Evolutionary conservation across 2,329 filamentous ascomycete genomes (phyloP).

Genomic region (Diaporthe ampelina): DNA sequence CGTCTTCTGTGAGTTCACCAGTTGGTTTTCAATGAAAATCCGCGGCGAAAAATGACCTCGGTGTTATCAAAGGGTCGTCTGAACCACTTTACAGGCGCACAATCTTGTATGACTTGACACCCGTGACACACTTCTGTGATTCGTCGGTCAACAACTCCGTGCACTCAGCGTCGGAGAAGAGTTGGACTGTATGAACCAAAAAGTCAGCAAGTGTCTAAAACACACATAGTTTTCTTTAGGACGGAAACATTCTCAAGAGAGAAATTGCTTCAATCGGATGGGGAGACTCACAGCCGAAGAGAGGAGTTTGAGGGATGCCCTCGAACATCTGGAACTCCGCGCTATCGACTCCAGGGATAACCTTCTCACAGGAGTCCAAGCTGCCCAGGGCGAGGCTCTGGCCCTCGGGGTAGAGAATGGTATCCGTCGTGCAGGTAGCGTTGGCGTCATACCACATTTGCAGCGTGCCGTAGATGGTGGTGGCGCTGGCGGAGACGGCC

Average conservation of each 20-base stretch:
- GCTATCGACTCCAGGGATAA: not conserved
- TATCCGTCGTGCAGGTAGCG: slow-evolving; percentile 1
- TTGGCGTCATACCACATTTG: slow-evolving; percentile 18
- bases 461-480: slow-evolving; percentile 23
- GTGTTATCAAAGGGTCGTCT: too few relatives aligned
- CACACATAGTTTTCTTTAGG: too few relatives aligned
- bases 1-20: not conserved
- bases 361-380: slow-evolving; percentile 54
- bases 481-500: slow-evolving; percentile 12
- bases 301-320: not conserved
- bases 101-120: not conserved
- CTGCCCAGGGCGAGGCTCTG: slow-evolving; percentile 74
- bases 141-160: slow-evolving; percentile 4
- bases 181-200: not conserved
- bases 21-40: not conserved
- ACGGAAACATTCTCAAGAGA: too few relatives aligned
- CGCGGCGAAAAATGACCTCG: too few relatives aligned
- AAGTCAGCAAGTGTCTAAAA: not conserved
- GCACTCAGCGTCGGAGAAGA: slow-evolving; percentile 14
- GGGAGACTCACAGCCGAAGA: slow-evolving; percentile 23
- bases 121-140: not conserved
- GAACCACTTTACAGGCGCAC: not conserved
- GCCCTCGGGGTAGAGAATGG: slow-evolving; percentile 48
- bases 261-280: too few relatives aligned
- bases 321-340: slow-evolving; percentile 14